A percentile compares a stretch with the other conserved stretches of the same genome.
phyloP scores from a whole-genome alignment of 1,284 basidiomycete genomes.

The Austroboletus novae-zelandiae region DNA sequence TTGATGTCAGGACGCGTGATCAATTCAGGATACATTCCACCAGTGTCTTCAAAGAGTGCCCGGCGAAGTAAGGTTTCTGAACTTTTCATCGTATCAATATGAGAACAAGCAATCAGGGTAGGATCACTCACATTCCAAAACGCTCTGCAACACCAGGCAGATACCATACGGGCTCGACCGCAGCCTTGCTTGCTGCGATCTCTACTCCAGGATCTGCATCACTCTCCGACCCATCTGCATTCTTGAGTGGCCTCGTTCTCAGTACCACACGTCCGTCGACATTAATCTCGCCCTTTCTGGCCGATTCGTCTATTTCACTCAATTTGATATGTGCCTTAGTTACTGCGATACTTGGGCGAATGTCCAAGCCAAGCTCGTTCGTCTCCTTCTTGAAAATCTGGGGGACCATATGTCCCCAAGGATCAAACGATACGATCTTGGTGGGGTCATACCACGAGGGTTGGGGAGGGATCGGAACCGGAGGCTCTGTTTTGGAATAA shows the following conservation, averaged over 20 bases:
- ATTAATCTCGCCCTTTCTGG: conserved; percentile 69
- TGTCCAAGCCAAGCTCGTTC: conserved; percentile 65
- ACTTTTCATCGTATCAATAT: conserved; percentile 35
- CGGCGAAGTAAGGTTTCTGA: conserved; percentile 84
- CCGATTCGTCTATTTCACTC: conserved; percentile 85
- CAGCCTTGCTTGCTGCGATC: conserved; percentile 83
- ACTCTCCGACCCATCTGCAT: conserved; percentile 59
- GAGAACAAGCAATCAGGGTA: not conserved
- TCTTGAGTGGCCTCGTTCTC: conserved; percentile 55
- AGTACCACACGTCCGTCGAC: conserved; percentile 86
- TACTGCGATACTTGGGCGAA: conserved; percentile 88
- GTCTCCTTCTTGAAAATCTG: conserved; percentile 72
- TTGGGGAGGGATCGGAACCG: conserved; percentile 79
- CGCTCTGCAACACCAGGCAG: conserved; percentile 90
- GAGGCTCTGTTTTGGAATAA: conserved; percentile 87
- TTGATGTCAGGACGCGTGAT: conserved; percentile 95
- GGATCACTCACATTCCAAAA: conserved; percentile 74
- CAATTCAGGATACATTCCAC: conserved; percentile 96
- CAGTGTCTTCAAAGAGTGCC: conserved; percentile 91
- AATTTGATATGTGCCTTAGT: conserved; percentile 89
- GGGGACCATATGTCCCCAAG: conserved; percentile 90
- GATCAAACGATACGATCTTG: conserved; percentile 95
- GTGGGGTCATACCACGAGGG: conserved; percentile 76
- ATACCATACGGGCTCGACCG: conserved; percentile 93
- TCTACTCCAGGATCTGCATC: conserved; percentile 80